Base-by-base conservation (phyloP, 495 filamentous ascomycete genomes). In the Xanthoparmelia taractica region DNA sequence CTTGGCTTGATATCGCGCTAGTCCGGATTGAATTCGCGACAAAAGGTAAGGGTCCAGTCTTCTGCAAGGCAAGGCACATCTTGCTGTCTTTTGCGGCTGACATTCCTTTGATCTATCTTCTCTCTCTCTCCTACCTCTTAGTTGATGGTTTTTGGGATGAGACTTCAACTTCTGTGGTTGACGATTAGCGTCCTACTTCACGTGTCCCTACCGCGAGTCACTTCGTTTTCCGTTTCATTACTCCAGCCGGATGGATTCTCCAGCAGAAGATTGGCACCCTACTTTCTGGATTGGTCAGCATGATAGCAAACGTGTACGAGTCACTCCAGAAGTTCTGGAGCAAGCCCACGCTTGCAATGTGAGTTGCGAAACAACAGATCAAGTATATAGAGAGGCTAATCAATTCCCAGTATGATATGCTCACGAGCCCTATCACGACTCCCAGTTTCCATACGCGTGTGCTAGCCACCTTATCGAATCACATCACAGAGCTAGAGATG, bases 361-460 rank as follows among this genome's bases (percentile, higher is more conserved):
- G 66, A 60, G 77, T 69, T 60, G 63, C 47, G 27, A 52, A 17
- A 47, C 17, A 33, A 23, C 27, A 11, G 36, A 29, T 23, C 15
- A 12, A 18, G 59, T 31, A 41, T 64, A 65, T 56, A 70, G 56
- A 52, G 55, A 52, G 11, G 40, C 64, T 67, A 29, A 63, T 52
- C 18, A 25, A n/a, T 34, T 40, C 33, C 45, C 64, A 97, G 90
- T 97, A 97, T 84, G 87, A 94, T 73, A 90, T 96, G 81, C 82
- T 96, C 69, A 96, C 93, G 0, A 86, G 85, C 0, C 88, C 90
- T 13, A 91, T 98, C 67, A 96, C 94, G 2, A 97, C 88, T 57
- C 69, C 82, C 13, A 80, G 87, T 68, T 97, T 97, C 71, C 89
- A 90, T 70, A 80, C 87, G 27, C 81, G 91, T 41, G 85, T 97